Base-by-base conservation (phyloP, 2,329 filamentous ascomycete species). In the Bipolaris zeicola region DNA sequence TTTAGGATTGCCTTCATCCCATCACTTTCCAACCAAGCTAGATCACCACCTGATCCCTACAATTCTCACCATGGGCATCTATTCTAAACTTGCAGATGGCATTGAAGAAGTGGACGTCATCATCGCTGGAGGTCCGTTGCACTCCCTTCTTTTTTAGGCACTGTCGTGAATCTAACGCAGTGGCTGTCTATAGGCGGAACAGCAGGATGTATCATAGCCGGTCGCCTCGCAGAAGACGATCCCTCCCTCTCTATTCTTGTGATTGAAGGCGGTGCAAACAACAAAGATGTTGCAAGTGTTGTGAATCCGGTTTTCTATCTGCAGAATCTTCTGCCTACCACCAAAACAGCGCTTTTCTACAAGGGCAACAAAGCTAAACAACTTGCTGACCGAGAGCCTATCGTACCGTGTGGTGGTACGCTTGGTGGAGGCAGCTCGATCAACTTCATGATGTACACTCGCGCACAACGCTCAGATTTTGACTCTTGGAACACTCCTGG, bases 371-470 rank as follows among this genome's bases (percentile, higher is more conserved):
- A 79, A 28, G 78, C 78, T 0, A 70, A 78, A 34, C 65, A 81
- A 20, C 76, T 85, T 2, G 79, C 77, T 43, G 76, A 78, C 13
- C 73, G 82, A n/a, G 77, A 78, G 52, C 75, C 73, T 2, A 74
- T 80, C 20, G 76, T 81, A 6, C 76, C 77, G 10, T 74, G 66
- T 11, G 79, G 79, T 49, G 79, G 81, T 22, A 81, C 85, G 0
- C 78, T 90, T 0, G 88, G 88, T 16, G 88, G 88, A 6, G 86
- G 86, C 6, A 73, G 69, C 20, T 75, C 73, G 0, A 78, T 77
- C 53, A 77, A 78, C 53, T 72, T 73, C 60, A 75, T 78, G 74
- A 71, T 72, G 71, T 81, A 81, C 61, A 79, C 78, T 2, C 70
- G 79, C 26, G 78, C 77, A 11, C 78, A 82, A 61, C 70, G 76